Evolutionary conservation across 108 stramenopile species (phyloP), one percentile per base, ranked within the genome.

Genomic region (Pinguiococcus pyrenoidosus): DNA sequence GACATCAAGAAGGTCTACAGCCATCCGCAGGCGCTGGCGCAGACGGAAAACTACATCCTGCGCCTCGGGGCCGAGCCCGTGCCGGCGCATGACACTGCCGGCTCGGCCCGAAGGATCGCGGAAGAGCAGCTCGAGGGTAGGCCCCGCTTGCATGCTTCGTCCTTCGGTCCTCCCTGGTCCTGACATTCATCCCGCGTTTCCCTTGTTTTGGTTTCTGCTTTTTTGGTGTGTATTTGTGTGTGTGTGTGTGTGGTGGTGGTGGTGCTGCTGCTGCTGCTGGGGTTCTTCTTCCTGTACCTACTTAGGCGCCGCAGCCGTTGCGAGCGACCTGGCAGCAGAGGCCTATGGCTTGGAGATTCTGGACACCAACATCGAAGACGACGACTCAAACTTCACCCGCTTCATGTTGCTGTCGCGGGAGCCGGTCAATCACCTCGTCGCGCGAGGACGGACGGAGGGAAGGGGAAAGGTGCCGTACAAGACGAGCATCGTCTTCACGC

Each of bases 1-100:
- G 74, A 88, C 37, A 74, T 92, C 28, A 82, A 75, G 57, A 86
- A 77, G 61, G 88, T 89, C 17, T 84, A 90, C 43, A 85, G 83
- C 26, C 92, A 93, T 54, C 86, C 88, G 17, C 92, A 96, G 62
- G 91, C 91, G 4, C 73, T 96, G 61, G 90, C 91, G 46, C 94
- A 97, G 64, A 94, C 92, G 69, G 95, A 93, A 60, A 81, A 81
- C 49, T 97, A 84, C 64, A 58, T 97, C 10, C 71, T 87, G 21
- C 75, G 76, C 12, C 46, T 74, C 35, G 83, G 83, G 0, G 83
- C 87, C 30, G 68, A 37, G 32, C 79, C 79, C 1, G 68, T 79
- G n/a, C 69, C 83, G 1, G 80, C 78, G 43, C 87, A 89, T 56
- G 95, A 97, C 67, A 97, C 95, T 12, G 95, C 95, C 6, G 95